phyloP scores from a whole-genome alignment of 2,329 filamentous ascomycete species.

The Monosporascus sp. region DNA sequence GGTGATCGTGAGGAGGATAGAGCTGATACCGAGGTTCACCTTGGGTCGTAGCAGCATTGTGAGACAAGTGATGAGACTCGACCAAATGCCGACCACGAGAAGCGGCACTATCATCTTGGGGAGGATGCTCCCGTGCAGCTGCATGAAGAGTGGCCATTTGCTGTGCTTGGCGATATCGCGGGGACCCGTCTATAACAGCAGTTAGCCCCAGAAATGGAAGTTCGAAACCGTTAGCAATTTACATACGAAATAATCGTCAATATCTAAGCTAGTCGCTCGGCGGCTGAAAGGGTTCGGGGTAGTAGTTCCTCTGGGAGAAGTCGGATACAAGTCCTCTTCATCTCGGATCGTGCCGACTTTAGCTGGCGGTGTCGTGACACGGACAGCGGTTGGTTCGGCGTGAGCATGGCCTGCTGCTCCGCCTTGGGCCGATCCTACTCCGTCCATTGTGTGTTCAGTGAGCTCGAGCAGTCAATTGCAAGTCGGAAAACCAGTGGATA shows the following conservation, averaged over 20 bases:
- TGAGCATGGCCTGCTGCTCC: neutral
- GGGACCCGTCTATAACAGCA: constrained; percentile 43
- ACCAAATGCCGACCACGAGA: constrained; percentile 58
- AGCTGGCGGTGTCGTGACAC: neutral
- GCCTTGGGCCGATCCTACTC: neutral
- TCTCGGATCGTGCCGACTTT: neutral
- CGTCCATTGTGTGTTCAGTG: neutral
- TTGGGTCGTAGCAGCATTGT: constrained; percentile 36
- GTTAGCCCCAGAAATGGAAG: neutral
- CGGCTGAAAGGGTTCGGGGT: neutral
- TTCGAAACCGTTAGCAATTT: neutral
- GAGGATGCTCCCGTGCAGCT: constrained; percentile 67
- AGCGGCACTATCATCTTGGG: constrained; percentile 73
- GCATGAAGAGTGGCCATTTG: constrained; percentile 73
- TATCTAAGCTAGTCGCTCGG: neutral
- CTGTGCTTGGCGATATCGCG: constrained; percentile 68
- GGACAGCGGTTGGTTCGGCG: neutral
- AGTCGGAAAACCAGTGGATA: neutral
- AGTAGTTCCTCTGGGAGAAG: neutral
- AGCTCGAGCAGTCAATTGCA: neutral
- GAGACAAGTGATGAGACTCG: constrained; percentile 58
- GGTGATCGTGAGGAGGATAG: constrained; percentile 73
- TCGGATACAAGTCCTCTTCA: neutral
- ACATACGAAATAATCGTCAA: neutral
- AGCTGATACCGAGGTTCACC: constrained; percentile 49